These are phyloP conservation scores for Castanospermum australe DNA, from an alignment of 306 rosid genomes.

Conservation along the genomic window DNA sequence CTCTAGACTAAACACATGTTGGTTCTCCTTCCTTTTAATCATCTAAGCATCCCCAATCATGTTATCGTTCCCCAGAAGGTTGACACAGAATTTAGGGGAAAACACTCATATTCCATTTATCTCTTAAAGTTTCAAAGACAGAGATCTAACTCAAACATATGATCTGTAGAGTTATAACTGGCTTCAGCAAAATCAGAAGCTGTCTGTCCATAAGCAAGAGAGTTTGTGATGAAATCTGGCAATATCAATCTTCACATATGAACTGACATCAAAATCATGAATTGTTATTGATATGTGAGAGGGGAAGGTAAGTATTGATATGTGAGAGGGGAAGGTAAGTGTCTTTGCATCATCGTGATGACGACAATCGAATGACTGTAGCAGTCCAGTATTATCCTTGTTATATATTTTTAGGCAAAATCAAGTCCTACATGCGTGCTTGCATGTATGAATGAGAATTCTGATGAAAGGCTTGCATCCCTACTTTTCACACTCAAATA, in stretches of 20 bases:
- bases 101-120: background rate
- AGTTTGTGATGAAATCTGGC: background rate
- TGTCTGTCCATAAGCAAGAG: background rate
- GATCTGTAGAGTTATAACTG: background rate
- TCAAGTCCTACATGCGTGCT: background rate
- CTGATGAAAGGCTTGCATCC: background rate
- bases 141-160: background rate
- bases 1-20: background rate
- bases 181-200: background rate
- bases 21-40: background rate
- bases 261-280: background rate
- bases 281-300: background rate
- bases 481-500: background rate
- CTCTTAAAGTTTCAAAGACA: background rate
- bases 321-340: background rate
- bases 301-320: background rate
- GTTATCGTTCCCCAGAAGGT: background rate
- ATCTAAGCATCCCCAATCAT: background rate
- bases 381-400: background rate
- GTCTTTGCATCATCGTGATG: background rate
- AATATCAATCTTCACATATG: background rate
- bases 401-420: background rate
- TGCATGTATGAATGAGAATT: slow-evolving; percentile 5
- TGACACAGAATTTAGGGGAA: background rate
- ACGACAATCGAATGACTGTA: background rate